Evolutionary conservation across 805 yeast genomes (phyloP).

Genomic region (Lipomyces chichibuensis): DNA sequence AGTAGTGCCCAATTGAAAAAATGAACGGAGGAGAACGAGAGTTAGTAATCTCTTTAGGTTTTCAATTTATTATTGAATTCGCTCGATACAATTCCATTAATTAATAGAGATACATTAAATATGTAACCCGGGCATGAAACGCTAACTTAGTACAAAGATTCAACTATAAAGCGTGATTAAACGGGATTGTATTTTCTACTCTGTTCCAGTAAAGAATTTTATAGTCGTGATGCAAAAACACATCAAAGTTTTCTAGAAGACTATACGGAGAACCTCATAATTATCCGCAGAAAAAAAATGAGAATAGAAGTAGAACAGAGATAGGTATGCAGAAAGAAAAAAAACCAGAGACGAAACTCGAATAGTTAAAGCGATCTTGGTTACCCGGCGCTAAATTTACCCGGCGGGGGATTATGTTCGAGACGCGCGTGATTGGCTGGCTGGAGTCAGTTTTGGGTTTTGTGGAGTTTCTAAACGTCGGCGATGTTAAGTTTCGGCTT

Average conservation of each 20-base stretch:
- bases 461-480: too few species aligned
- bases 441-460: too few species aligned
- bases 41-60: neutral
- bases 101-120: neutral
- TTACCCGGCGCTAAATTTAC: neutral
- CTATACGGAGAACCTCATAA: neutral
- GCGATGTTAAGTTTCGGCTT: too few species aligned
- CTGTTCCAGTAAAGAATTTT: neutral
- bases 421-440: too few species aligned
- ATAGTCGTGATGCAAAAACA: neutral
- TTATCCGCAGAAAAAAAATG: constrained; percentile 2
- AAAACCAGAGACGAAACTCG: neutral
- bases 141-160: constrained; percentile 11
- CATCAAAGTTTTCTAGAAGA: neutral
- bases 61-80: neutral
- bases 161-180: constrained; percentile 31
- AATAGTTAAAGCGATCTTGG: neutral
- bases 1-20: too few species aligned
- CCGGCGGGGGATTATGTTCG: too few species aligned
- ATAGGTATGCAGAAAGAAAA: constrained; percentile 10
- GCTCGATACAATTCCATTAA: neutral
- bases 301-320: constrained; percentile 7
- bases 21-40: too few species aligned
- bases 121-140: constrained; percentile 37
- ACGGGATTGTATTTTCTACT: constrained; percentile 23